Evolutionary conservation across 2,329 filamentous ascomycete species (phyloP).

Genomic region (Sordariomycetes sp.): DNA sequence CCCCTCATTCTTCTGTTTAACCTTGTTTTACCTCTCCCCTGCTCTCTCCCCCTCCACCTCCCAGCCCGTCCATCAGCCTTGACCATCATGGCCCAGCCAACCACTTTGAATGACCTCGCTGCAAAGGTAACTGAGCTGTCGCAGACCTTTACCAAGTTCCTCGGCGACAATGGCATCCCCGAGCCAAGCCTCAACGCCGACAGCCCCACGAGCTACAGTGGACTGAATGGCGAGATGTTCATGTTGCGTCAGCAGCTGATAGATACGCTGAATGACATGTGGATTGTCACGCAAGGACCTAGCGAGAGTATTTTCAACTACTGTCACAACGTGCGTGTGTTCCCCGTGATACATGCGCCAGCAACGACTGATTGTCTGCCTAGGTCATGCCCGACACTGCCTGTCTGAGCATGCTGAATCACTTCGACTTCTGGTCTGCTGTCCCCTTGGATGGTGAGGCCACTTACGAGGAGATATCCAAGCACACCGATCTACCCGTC

Average conservation of each 20-base stretch:
- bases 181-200: constrained; percentile 31
- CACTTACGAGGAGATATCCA: constrained; percentile 29
- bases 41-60: neutral
- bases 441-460: constrained; percentile 37
- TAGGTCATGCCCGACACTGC: constrained; percentile 34
- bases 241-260: constrained; percentile 31
- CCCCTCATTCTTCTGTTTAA: neutral
- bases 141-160: constrained; percentile 25
- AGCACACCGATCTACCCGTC: constrained; percentile 23
- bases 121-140: constrained; percentile 35
- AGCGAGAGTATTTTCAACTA: constrained; percentile 40
- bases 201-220: constrained; percentile 30
- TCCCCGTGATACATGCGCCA: too few relatives aligned
- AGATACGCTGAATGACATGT: constrained; percentile 35
- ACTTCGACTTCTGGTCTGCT: constrained; percentile 42
- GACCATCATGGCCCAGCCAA: constrained; percentile 16
- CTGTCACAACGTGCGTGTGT: constrained; percentile 26
- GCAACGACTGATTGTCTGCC: neutral
- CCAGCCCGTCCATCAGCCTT: constrained; percentile 1
- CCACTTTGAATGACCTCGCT: constrained; percentile 31
- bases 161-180: constrained; percentile 31
- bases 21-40: constrained; percentile 3
- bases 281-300: constrained; percentile 34
- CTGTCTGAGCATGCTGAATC: constrained; percentile 36
- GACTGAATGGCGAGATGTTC: constrained; percentile 32